Base-by-base conservation (phyloP, 1,284 basidiomycete genomes). In the Fomitopsis betulina region DNA sequence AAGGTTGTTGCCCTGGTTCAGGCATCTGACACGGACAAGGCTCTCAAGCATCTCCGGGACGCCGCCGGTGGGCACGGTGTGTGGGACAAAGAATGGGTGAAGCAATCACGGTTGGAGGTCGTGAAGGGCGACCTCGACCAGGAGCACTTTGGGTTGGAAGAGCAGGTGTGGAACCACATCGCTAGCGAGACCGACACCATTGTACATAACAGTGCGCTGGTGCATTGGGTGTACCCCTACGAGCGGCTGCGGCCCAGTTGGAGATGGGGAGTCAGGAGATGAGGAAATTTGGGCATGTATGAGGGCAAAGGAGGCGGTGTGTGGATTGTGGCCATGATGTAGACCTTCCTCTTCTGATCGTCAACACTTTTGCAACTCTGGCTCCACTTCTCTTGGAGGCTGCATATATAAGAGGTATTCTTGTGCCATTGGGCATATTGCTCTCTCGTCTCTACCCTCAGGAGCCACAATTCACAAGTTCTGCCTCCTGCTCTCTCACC, bases 151-250 rank as follows among this genome's bases (percentile, higher is more conserved):
- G 97, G 96, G 3, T 75, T 98, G 60, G 79, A 79, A 33, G 72
- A 83, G 35, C 74, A 73, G 3, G 77, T 76, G 0, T 99, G 95
- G 94, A 71, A 78, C 37, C 76, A 82, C 23, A 69, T 98, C 13
- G 83, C 88, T 0, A 70, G 77, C 32, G 90, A 96, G 70, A 86
- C 89, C 0, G 95, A 98, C 70, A 86, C 86, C 1, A 80, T 99
- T 32, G 71, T 99, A 57, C 97, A 99, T 73, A 99, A 99, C 68
- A 97, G 97, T 47, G 97, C 97, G 23, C 76, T 99, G 71, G 97
- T 99, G 15, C 97, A 99, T 71, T 99, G 97, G 97, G 94, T 99
- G 2, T 99, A 98, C 74, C 94, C 96, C 0, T 99, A 99, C 75
- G 89, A 94, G 71, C 94, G 90, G 73, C 82, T 99, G 38, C 90